Evolutionary conservation across 2,329 filamentous ascomycete species (phyloP), one percentile per base, ranked within the genome.

Genomic region (Colletotrichum lentis): DNA sequence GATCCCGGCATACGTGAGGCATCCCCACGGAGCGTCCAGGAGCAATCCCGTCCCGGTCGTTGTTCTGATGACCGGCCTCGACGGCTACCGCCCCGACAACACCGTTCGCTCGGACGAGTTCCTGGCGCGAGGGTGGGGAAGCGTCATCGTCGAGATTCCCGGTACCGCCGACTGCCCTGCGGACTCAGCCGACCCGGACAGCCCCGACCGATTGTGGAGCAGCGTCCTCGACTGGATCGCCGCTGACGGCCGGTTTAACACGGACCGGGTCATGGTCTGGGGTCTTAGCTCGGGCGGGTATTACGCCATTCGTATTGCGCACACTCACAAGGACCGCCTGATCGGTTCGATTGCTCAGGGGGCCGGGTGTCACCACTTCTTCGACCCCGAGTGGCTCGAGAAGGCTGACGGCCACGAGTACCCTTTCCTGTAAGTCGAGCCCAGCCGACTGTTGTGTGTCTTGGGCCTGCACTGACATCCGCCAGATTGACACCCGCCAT

Each of bases 361-460:
- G 0, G 85, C 85, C 3, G 85, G 85, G 0, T 83, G 81, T 14
- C 86, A 88, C 75, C 79, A 85, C 72, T 87, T 86, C 72, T 83
- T 87, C 72, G 80, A 79, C 14, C 74, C 75, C 6, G 82, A 85
- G 47, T 88, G 86, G 86, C 76, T 91, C 44, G 82, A 84, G 59
- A 83, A 81, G 71, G 87, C 86, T 0, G 87, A 91, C 71, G 84
- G 86, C 22, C 88, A 91, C 71, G 89, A 91, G 77, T 91, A 90
- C 74, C 88, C 88, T 1, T 90, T 90, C 72, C 72, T 77, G 80
- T 84, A 69, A 77, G 80, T 78, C 3, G 20, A 41, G 12, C 22
- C 20, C 20, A 27, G 8, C 7, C 8, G 31, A 37, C 4, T 6
- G 35, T 10, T 22, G 7, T 62, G 16, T 10, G 7, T 6, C 24